Base-by-base conservation (phyloP, 2,329 filamentous ascomycete genomes). In the Fusarium marasasianum region DNA sequence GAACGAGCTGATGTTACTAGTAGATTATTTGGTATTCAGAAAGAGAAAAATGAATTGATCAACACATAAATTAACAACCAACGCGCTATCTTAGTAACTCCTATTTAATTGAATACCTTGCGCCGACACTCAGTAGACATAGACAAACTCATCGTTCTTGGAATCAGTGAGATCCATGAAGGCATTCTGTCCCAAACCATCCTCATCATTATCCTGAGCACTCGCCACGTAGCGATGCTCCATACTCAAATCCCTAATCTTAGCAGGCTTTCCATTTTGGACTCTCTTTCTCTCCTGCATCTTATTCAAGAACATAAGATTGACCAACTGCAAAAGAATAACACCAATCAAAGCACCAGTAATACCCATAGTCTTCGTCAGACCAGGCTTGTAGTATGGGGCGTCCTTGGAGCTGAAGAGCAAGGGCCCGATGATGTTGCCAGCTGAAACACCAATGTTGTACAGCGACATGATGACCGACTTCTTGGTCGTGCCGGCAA, bases 121-220 rank as follows among this genome's bases (percentile, higher is more conserved):
- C 13, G 9, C 5, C 7, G 2, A 37, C 5, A 37, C 37, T 51
- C 79, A 90, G 75, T 90, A 90, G 53, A 91, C 86, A 80, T 90
- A 92, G 22, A 91, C 86, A 81, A 93, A 93, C 76, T 93, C 90
- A 65, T 93, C 90, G 74, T 93, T 93, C 82, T 90, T 83, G 26
- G 87, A 81, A 79, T 93, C 91, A 2, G 91, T 92, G 73, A 92
- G 74, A 80, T 93, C 91, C 72, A 88, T 79, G 56, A 89, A 87
- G 0, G 86, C 87, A 53, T 87, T 85, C 22, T 87, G 84, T 11
- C 88, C 88, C 26, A 88, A 64, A 2, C 54, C 69, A 40, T 61
- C 65, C 26, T 53, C 73, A 3, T 72, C 63, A 1, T 54, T 63
- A 1, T 62, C 67, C 8, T 63, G 61, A 6, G 43, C 37, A 43